Evolutionary conservation across 2,329 filamentous ascomycete species (phyloP), one percentile per base, ranked within the genome.

Genomic region (Myriangium duriaei): DNA sequence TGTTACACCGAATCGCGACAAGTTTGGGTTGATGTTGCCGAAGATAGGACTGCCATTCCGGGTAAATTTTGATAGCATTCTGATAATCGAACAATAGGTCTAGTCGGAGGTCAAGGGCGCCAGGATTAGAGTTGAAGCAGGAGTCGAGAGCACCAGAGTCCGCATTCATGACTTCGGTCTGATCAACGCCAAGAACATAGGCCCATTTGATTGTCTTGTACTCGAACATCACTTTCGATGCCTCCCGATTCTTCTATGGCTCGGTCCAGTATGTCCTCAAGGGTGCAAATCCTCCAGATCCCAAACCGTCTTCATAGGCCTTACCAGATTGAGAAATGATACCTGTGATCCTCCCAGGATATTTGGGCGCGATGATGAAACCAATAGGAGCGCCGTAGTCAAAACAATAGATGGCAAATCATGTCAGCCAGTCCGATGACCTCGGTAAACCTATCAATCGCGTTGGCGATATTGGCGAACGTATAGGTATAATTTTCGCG

Each of bases 351-450:
- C 31, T 14, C 9, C 15, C 31, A 4, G 31, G 31, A 32, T 32
- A 14, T 18, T 32, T 32, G 13, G 3, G 4, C 4, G 31, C 31
- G 17, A 32, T 32, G 3, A 18, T 32, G 17, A 32, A 18, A n/a
- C 31, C 31, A 13, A 32, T 16, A 3, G 31, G 31, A 11, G 31
- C 31, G 11, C 31, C 31, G 17, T 15, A 32, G 31, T 32, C 31
- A 14, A 32, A 32, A 14, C 11, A 11, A 16, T 32, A 32, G 11
- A 32, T 14, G 11, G 4, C 11, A 14, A 32, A 32, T 32, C 21
- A 7, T 26, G 7, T 26, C 21, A 14, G 31, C 17, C 14, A 32
- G 9, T 15, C 31, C 31, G 17, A 32, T 32, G 53, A 53, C 79
- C 30, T 44, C 41, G 14, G 41, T 43, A 31, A 44, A 43, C 30